Percentiles rank a stretch among this genome's conserved stretches.
These are phyloP conservation scores for Atkinsonella hypoxylon DNA, from an alignment of 2,329 filamentous ascomycete species.

Conservation along the genomic window DNA sequence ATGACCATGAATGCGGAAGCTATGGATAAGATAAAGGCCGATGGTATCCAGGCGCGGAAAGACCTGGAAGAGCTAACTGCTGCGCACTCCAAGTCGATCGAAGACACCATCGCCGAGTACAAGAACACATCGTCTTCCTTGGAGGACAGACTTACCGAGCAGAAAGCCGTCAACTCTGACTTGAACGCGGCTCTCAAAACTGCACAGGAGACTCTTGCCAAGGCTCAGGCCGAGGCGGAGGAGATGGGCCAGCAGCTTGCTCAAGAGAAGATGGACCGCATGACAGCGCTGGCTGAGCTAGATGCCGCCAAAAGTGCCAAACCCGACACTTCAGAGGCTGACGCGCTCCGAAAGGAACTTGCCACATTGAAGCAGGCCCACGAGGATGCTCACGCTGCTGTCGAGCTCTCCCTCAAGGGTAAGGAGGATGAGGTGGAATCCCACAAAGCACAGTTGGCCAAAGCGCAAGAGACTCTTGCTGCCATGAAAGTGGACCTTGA, in stretches of 20 bases:
- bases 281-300: conserved; percentile 46
- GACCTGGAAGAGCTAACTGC: conserved; percentile 32
- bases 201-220: conserved; percentile 31
- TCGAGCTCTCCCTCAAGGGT: conserved; percentile 21
- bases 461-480: conserved; percentile 22
- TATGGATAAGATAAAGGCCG: conserved; percentile 27
- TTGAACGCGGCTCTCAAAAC: conserved; percentile 24
- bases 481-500: conserved; percentile 30
- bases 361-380: conserved; percentile 34
- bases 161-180: conserved; percentile 23
- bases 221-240: conserved; percentile 35
- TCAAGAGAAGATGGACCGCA: conserved; percentile 47
- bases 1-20: conserved; percentile 29
- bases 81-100: conserved; percentile 25
- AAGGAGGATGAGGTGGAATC: conserved; percentile 25
- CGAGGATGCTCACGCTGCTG: conserved; percentile 27
- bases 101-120: conserved; percentile 29
- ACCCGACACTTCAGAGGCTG: conserved; percentile 41
- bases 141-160: conserved; percentile 24
- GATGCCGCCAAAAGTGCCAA: conserved; percentile 45
- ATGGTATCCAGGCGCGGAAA: conserved; percentile 24
- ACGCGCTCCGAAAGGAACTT: conserved; percentile 39
- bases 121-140: conserved; percentile 20
- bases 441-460: conserved; percentile 20
- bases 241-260: conserved; percentile 42